Evolutionary conservation across 2,329 filamentous ascomycete species (phyloP), one percentile per base, ranked within the genome.

Genomic region (Epichloe coenophiala): DNA sequence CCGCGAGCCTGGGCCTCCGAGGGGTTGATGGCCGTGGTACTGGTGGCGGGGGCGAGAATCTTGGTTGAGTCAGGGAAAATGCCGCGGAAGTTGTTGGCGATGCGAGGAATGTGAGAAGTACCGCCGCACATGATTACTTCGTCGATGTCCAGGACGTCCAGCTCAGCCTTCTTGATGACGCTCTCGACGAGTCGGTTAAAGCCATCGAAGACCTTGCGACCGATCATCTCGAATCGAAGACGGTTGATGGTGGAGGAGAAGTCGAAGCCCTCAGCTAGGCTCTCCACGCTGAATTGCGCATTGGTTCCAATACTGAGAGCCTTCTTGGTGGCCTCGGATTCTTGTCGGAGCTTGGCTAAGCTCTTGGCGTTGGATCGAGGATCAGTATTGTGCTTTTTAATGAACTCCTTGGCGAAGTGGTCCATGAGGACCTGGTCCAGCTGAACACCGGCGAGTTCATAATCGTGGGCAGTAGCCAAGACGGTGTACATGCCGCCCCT

Each of bases 361-460:
- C 86, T 85, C 61, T 83, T 83, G 50, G 83, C 76, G 65, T 93
- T 88, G 63, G 83, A 78, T 59, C 90, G 80, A 21, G 93, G 93
- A 68, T 97, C 93, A 52, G 80, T 80, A 72, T 83, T 84, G 78
- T 97, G 81, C 78, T 95, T 95, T 80, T 98, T 97, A 64, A 93
- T 79, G 72, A 98, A 98, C 71, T 98, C 93, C 77, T 98, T 98
- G 60, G 91, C 86, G 60, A 97, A 96, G 75, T 96, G 84, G 66
- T 98, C 91, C 66, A 95, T 86, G 53, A 98, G 77, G 47, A 91
- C 85, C 66, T 93, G 80, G 73, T 98, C 93, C 51, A 98, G 77
- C 58, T 89, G 83, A 37, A 81, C 77, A 63, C 93, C 93, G 51
- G 87, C 83, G 59, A 91, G 86, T 64, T 97, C 90, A 71, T 95